Conservation (phyloP, 2,329 filamentous ascomycete genomes). For the Fusarium sp. region DNA sequence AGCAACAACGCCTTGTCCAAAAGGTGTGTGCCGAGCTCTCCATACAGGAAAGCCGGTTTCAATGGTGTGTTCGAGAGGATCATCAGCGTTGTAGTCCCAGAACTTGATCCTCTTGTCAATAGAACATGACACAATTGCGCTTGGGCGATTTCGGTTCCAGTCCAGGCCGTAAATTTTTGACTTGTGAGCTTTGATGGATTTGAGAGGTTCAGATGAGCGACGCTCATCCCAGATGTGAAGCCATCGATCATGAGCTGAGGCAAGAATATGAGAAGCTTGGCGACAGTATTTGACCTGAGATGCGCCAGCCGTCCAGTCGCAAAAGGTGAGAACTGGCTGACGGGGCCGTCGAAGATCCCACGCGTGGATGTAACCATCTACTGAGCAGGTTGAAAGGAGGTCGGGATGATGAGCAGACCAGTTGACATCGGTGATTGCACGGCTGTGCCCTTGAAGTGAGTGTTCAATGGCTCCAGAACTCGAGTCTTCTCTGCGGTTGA, state of each 20-base stretch:
- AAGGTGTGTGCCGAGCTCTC: slow-evolving; percentile 90
- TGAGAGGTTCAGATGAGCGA: slow-evolving; percentile 77
- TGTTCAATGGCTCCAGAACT: slow-evolving; percentile 77
- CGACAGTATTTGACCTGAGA: slow-evolving; percentile 96
- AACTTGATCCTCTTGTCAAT: slow-evolving; percentile 92
- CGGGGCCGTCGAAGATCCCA: slow-evolving; percentile 84
- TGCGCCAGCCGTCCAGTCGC: slow-evolving; percentile 91
- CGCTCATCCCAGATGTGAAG: slow-evolving; percentile 91
- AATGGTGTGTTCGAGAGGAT: slow-evolving; percentile 77
- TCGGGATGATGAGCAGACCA: slow-evolving; percentile 94
- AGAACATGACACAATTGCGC: slow-evolving; percentile 83
- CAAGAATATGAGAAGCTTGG: slow-evolving; percentile 83
- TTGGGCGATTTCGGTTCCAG: slow-evolving; percentile 82
- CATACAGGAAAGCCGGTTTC: slow-evolving; percentile 86
- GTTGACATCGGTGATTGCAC: slow-evolving; percentile 95
- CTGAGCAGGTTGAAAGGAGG: slow-evolving; percentile 85
- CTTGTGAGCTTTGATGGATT: slow-evolving; percentile 84
- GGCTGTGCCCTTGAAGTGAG: slow-evolving; percentile 80
- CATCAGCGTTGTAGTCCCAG: slow-evolving; percentile 76
- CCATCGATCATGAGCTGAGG: slow-evolving; percentile 88
- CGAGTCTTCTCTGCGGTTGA: slow-evolving; percentile 79
- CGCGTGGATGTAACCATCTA: slow-evolving; percentile 91
- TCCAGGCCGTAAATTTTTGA: slow-evolving; percentile 97
- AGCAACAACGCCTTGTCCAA: slow-evolving; percentile 82
- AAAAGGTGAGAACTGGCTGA: slow-evolving; percentile 79